These are phyloP conservation scores for Blastobotrys peoriensis DNA, from an alignment of 805 yeast genomes.

Conservation along the genomic window DNA sequence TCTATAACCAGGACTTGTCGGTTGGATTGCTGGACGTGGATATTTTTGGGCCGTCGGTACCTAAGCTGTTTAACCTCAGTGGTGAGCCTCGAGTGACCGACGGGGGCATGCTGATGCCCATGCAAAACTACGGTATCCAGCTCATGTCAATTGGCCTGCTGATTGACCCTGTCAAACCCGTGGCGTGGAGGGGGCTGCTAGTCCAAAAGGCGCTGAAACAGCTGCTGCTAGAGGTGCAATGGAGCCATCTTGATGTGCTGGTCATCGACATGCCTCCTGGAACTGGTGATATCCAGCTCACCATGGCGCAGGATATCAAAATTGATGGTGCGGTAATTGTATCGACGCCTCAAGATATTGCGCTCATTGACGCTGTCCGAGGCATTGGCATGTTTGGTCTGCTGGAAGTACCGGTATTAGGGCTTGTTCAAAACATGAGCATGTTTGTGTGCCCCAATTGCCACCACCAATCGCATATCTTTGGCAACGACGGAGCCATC, in stretches of 20 bases:
- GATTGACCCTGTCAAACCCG: slow-evolving; percentile 54
- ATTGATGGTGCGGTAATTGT: slow-evolving; percentile 79
- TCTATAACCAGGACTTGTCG: slow-evolving; percentile 46
- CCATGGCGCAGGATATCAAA: slow-evolving; percentile 70
- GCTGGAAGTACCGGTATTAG: slow-evolving; percentile 64
- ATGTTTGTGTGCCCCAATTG: slow-evolving; percentile 71
- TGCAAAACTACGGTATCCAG: slow-evolving; percentile 67
- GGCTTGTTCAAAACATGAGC: slow-evolving; percentile 81
- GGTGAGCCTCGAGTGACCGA: slow-evolving; percentile 61
- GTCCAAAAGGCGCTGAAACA: slow-evolving; percentile 85
- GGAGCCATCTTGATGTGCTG: slow-evolving; percentile 62
- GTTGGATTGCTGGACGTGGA: slow-evolving; percentile 76
- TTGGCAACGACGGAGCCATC: slow-evolving; percentile 61
- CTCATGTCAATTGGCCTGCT: slow-evolving; percentile 89
- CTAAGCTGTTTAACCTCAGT: slow-evolving; percentile 57
- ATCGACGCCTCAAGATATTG: slow-evolving; percentile 82
- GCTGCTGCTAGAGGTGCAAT: slow-evolving; percentile 72
- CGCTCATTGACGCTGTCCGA: slow-evolving; percentile 70
- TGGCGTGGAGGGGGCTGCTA: slow-evolving; percentile 84
- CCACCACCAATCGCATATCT: slow-evolving; percentile 62
- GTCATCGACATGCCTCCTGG: slow-evolving; percentile 89
- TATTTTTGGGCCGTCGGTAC: slow-evolving; percentile 80
- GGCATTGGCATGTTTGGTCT: slow-evolving; percentile 75
- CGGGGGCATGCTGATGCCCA: slow-evolving; percentile 55
- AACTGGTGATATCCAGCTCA: slow-evolving; percentile 81